Evolutionary conservation across 768 basidiomycete species (phyloP).

Genomic region (Pulveroboletus frians): DNA sequence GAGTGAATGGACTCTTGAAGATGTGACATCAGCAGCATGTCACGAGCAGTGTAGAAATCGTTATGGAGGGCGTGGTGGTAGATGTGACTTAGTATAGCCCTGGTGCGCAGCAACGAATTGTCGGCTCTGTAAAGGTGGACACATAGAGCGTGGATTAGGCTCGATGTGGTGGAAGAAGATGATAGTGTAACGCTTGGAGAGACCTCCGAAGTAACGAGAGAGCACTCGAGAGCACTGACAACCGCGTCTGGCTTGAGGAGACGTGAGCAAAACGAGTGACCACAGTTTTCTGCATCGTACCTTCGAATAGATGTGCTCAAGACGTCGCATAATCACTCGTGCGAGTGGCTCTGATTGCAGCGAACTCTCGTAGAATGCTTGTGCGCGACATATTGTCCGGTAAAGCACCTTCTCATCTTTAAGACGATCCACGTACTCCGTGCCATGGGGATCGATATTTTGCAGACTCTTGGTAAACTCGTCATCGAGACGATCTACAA

Average conservation of each 20-base stretch:
- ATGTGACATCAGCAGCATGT: conserved; percentile 99
- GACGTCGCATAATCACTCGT: conserved; percentile 87
- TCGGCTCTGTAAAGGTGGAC: conserved; percentile 90
- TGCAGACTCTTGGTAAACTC: conserved; percentile 97
- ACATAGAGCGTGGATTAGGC: conserved; percentile 85
- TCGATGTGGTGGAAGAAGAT: conserved; percentile 52
- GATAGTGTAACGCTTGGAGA: conserved; percentile 60
- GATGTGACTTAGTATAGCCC: conserved; percentile 96
- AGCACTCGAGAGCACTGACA: conserved; percentile 81
- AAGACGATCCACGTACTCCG: conserved; percentile 96
- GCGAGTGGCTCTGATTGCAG: conserved; percentile 72
- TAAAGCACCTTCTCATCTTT: conserved; percentile 96
- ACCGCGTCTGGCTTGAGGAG: conserved; percentile 82
- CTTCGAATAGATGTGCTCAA: conserved; percentile 99
- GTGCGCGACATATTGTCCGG: conserved; percentile 86
- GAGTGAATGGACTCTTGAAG: conserved; percentile 95
- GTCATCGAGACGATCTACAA: conserved; percentile 93
- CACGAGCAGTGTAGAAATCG: conserved; percentile 92
- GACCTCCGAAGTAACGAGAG: conserved; percentile 52
- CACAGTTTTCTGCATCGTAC: conserved; percentile 35
- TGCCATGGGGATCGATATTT: conserved; percentile 97
- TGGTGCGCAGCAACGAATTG: conserved; percentile 87
- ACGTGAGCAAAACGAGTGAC: conserved; percentile 2
- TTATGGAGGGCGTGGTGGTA: conserved; percentile 97
- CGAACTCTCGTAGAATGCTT: conserved; percentile 85